These are phyloP conservation scores for Pichia sp. DNA, from an alignment of 1,139 yeast genomes.

Conservation along the genomic window DNA sequence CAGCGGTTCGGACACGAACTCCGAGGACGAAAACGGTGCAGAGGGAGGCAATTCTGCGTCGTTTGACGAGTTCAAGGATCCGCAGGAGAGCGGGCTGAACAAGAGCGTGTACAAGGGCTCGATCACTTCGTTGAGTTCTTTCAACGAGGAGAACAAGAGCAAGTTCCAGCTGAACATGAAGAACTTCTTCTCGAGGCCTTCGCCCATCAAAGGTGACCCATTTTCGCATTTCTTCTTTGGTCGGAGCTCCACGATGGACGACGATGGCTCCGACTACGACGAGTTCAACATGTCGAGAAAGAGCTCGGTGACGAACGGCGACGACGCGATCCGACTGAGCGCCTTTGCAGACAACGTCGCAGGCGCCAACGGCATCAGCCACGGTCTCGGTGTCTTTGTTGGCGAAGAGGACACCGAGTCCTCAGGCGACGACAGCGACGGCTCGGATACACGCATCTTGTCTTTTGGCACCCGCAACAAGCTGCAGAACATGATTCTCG, in stretches of 20 bases:
- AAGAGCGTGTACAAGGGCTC: constrained; percentile 17
- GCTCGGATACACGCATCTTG: constrained; percentile 11
- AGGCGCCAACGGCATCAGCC: background rate
- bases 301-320: constrained; percentile 1
- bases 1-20: constrained; percentile 17
- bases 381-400: no score
- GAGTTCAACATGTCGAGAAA: constrained; percentile 15
- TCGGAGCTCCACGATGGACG: constrained; percentile 3
- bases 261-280: constrained; percentile 11
- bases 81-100: background rate
- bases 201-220: constrained; percentile 16
- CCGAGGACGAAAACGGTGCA: constrained; percentile 6
- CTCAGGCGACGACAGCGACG: background rate
- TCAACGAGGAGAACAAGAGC: constrained; percentile 21
- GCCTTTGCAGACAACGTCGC: background rate
- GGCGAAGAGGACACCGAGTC: background rate
- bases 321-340: background rate
- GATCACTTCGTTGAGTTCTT: constrained; percentile 20
- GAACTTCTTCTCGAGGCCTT: constrained; percentile 16
- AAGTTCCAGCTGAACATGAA: constrained; percentile 20
- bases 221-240: constrained; percentile 20
- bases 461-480: constrained; percentile 14
- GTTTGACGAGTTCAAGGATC: background rate
- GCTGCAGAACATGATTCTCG: background rate
- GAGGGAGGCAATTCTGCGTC: constrained; percentile 7